Conservation (phyloP, 805 yeast species). For the Hanseniaspora pseudoguilliermondii region DNA sequence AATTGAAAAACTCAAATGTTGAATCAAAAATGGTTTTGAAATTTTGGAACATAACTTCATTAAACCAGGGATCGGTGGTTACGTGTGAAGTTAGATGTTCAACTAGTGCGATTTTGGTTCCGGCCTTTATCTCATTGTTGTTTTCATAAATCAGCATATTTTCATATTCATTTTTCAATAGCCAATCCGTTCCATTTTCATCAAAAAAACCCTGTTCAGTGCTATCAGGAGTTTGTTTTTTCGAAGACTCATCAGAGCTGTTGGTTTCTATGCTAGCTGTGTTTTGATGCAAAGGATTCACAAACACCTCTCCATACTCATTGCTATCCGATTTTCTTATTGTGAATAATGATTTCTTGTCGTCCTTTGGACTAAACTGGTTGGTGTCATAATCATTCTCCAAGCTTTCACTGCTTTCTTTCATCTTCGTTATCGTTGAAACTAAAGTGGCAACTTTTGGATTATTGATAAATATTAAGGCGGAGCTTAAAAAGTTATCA, state of each 20-base stretch:
- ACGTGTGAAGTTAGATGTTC: slow-evolving; percentile 72
- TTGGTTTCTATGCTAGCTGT: too few relatives aligned
- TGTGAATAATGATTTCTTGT: neutral
- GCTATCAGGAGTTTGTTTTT: neutral
- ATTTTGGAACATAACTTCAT: slow-evolving; percentile 57
- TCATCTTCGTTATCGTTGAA: slow-evolving; percentile 12
- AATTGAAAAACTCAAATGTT: slow-evolving; percentile 46
- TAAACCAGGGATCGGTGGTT: slow-evolving; percentile 47
- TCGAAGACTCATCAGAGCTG: neutral
- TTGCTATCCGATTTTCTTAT: slow-evolving; percentile 9
- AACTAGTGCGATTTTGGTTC: slow-evolving; percentile 62
- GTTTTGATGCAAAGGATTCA: neutral
- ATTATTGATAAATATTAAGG: slow-evolving; percentile 66
- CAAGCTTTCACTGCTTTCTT: slow-evolving; percentile 31
- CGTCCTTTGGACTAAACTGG: slow-evolving; percentile 1
- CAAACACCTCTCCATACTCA: slow-evolving; percentile 4
- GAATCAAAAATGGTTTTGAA: slow-evolving; percentile 57
- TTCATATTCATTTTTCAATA: slow-evolving; percentile 53
- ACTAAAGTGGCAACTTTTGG: slow-evolving; percentile 51
- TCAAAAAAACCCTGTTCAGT: slow-evolving; percentile 24
- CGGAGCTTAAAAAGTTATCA: slow-evolving; percentile 55
- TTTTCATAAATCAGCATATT: slow-evolving; percentile 47
- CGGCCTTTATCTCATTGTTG: slow-evolving; percentile 63
- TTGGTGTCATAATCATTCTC: neutral
- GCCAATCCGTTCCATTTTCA: slow-evolving; percentile 44